phyloP scores from a whole-genome alignment of 495 filamentous ascomycete genomes.

The Rostrohypoxylon terebratum region DNA sequence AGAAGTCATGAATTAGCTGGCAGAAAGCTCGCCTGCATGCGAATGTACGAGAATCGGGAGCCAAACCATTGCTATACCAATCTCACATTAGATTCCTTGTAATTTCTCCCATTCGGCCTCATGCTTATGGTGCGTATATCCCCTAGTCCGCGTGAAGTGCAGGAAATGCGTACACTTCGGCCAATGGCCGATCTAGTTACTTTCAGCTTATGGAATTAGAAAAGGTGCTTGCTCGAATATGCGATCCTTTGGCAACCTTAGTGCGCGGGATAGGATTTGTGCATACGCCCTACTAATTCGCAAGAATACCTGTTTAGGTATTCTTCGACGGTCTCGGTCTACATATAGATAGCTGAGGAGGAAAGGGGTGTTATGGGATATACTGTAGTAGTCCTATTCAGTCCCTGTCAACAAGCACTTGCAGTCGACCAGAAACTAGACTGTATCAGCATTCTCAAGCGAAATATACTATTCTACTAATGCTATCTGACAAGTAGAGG shows the following conservation, averaged over 20 bases:
- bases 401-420: background rate
- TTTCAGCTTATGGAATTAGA: background rate
- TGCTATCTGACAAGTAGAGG: background rate
- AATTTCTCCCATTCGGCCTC: conserved; percentile 1
- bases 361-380: background rate
- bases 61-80: background rate
- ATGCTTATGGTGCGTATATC: background rate
- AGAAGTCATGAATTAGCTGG: background rate
- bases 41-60: background rate
- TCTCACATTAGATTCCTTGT: background rate
- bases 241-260: background rate
- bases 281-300: background rate
- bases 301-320: too few relatives aligned
- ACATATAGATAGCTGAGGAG: background rate
- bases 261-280: background rate
- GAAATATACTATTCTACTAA: background rate
- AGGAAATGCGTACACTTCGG: background rate
- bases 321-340: background rate
- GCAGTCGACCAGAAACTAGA: background rate
- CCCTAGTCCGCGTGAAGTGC: background rate
- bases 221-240: background rate
- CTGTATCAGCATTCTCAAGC: background rate
- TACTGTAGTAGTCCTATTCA: background rate
- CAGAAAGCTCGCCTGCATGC: background rate
- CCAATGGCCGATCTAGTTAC: background rate